A percentile compares a stretch with the other conserved stretches of the same genome.
phyloP scores from a whole-genome alignment of 208 protist genomes.

The Polymyxa betae region DNA sequence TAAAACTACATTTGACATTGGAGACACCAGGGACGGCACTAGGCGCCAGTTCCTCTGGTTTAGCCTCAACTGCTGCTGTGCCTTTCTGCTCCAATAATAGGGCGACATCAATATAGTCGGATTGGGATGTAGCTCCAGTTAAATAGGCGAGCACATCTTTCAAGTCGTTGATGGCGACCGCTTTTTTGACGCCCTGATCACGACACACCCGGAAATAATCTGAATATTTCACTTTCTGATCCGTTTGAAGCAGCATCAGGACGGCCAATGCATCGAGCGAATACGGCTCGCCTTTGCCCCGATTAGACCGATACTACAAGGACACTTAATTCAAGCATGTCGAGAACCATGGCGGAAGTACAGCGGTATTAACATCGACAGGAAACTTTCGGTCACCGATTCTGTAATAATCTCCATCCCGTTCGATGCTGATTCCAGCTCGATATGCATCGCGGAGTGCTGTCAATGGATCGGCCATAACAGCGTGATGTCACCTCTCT shows the following conservation, averaged over 20 bases:
- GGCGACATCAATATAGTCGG: background rate
- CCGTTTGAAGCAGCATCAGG: background rate
- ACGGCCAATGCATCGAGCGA: background rate
- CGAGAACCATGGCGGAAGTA: background rate
- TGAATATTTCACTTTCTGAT: constrained; percentile 7
- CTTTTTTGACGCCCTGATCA: background rate
- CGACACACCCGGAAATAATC: background rate
- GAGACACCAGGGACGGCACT: too few relatives aligned
- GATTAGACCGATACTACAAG: background rate
- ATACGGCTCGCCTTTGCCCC: background rate
- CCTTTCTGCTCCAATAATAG: background rate
- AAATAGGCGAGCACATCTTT: background rate
- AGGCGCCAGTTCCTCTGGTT: too few relatives aligned
- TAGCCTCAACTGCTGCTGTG: background rate
- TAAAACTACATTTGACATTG: too few relatives aligned
- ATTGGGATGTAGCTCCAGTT: background rate
- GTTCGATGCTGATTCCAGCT: background rate
- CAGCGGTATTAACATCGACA: background rate
- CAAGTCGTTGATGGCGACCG: background rate
- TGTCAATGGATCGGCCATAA: background rate
- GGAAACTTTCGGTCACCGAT: background rate
- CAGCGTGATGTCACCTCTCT: too few relatives aligned
- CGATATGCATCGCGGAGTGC: background rate
- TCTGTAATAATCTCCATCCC: background rate
- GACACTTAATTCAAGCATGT: background rate